These are phyloP conservation scores for Calonectria hawksworthii DNA, from an alignment of 2,329 filamentous ascomycete genomes.

Conservation along the genomic window DNA sequence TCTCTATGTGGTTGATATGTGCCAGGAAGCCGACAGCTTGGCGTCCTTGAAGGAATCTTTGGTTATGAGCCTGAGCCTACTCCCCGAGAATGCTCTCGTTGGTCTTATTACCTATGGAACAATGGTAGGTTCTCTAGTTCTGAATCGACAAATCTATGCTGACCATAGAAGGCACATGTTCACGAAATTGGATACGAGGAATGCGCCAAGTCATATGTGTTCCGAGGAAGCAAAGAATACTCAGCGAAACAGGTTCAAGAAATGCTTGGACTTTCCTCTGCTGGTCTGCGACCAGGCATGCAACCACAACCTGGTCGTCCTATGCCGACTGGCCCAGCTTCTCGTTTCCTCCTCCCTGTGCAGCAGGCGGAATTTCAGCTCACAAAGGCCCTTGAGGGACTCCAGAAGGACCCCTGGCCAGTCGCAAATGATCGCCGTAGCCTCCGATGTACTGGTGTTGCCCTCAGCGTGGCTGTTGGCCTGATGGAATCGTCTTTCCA, in stretches of 20 bases:
- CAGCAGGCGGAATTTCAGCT: slow-evolving; percentile 98
- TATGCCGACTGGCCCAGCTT: slow-evolving; percentile 82
- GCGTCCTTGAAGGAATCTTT: slow-evolving; percentile 87
- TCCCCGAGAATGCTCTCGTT: slow-evolving; percentile 86
- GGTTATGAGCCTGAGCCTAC: slow-evolving; percentile 85
- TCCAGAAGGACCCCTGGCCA: slow-evolving; percentile 98
- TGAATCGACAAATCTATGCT: slow-evolving; percentile 19
- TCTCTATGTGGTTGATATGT: slow-evolving; percentile 88
- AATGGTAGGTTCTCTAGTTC: slow-evolving; percentile 72
- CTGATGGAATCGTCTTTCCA: slow-evolving; percentile 95
- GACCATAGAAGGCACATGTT: slow-evolving; percentile 79
- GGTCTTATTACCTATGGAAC: slow-evolving; percentile 91
- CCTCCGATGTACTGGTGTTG: slow-evolving; percentile 93
- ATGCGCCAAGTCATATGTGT: slow-evolving; percentile 98
- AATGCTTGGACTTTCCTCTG: slow-evolving; percentile 88
- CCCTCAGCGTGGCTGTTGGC: slow-evolving; percentile 94
- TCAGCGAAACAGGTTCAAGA: slow-evolving; percentile 99
- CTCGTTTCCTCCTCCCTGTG: slow-evolving; percentile 93
- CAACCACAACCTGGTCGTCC: slow-evolving; percentile 82
- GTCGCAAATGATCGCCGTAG: slow-evolving; percentile 93
- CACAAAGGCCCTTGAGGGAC: slow-evolving; percentile 93
- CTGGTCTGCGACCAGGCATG: slow-evolving; percentile 81
- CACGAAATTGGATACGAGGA: slow-evolving; percentile 98
- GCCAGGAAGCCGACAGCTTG: slow-evolving; percentile 89
- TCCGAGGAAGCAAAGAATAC: slow-evolving; percentile 98